A percentile compares a stretch with the other conserved stretches of the same genome.
Conservation (phyloP, 2,329 filamentous ascomycete species). For the Hansfordia pulvinata region DNA sequence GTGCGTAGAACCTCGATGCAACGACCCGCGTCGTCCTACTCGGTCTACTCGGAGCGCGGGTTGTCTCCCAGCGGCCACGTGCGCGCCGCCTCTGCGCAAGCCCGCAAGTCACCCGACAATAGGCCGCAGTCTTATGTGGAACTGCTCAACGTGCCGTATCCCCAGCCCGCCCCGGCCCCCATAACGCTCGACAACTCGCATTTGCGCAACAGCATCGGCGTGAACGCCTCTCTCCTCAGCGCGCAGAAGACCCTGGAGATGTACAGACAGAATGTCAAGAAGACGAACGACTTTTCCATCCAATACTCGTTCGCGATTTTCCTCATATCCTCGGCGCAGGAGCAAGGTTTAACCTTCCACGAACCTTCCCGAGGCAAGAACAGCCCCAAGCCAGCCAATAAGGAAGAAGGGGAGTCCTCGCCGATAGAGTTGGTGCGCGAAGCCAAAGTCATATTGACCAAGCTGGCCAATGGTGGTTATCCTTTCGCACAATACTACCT, state of each 20-base stretch:
- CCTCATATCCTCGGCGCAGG: slow-evolving; percentile 78
- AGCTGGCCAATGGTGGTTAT: slow-evolving; percentile 74
- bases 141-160: slow-evolving; percentile 58
- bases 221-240: slow-evolving; percentile 81
- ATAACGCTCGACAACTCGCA: slow-evolving; percentile 67
- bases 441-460: slow-evolving; percentile 79
- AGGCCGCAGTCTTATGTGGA: slow-evolving; percentile 42
- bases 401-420: slow-evolving; percentile 25
- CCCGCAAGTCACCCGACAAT: slow-evolving; percentile 41
- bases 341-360: slow-evolving; percentile 47
- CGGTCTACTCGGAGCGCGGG: slow-evolving; percentile 59
- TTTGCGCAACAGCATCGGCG: slow-evolving; percentile 66
- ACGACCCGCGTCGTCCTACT: slow-evolving; percentile 67
- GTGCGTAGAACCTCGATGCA: slow-evolving; percentile 44
- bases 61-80: slow-evolving; percentile 40
- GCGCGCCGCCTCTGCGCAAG: slow-evolving; percentile 33
- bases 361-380: slow-evolving; percentile 30
- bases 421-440: slow-evolving; percentile 66
- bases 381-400: slow-evolving; percentile 26
- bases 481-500: slow-evolving; percentile 98
- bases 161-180: slow-evolving; percentile 58
- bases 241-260: slow-evolving; percentile 92
- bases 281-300: slow-evolving; percentile 78
- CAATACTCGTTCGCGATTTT: slow-evolving; percentile 97
- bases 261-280: slow-evolving; percentile 95